Conservation (phyloP, 2,329 filamentous ascomycete genomes). For the Paecilomyces sp. region DNA sequence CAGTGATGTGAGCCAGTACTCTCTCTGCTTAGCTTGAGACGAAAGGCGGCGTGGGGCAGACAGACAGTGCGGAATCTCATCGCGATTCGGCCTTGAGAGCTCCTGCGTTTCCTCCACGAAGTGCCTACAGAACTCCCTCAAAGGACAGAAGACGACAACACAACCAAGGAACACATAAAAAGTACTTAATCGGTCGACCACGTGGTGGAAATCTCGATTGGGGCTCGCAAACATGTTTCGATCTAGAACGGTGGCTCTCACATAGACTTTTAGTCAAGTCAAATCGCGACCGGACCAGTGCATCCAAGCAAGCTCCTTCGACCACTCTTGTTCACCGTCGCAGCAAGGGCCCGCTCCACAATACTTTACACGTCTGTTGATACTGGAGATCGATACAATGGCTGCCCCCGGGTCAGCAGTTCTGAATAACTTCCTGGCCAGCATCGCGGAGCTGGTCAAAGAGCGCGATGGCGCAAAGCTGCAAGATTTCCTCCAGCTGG, state of each 20-base stretch:
- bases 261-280: background rate
- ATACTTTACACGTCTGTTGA: background rate
- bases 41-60: background rate
- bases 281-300: background rate
- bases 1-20: too few species aligned
- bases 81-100: background rate
- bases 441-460: slow-evolving; percentile 56
- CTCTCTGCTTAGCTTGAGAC: too few species aligned
- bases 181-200: background rate
- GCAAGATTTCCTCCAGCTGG: slow-evolving; percentile 65
- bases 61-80: background rate
- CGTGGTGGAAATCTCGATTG: background rate
- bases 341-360: background rate
- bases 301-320: background rate
- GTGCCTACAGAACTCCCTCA: too few species aligned
- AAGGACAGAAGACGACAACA: background rate
- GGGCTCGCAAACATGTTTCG: background rate
- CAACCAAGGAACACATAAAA: background rate
- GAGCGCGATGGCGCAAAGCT: slow-evolving; percentile 59
- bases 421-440: slow-evolving; percentile 60
- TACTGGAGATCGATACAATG: background rate
- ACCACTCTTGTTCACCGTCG: background rate
- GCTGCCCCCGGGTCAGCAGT: slow-evolving; percentile 27
- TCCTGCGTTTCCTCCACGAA: background rate
- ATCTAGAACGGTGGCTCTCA: background rate